phyloP scores from a whole-genome alignment of 2,329 filamentous ascomycete genomes.

The Didymosphaeria variabile region DNA sequence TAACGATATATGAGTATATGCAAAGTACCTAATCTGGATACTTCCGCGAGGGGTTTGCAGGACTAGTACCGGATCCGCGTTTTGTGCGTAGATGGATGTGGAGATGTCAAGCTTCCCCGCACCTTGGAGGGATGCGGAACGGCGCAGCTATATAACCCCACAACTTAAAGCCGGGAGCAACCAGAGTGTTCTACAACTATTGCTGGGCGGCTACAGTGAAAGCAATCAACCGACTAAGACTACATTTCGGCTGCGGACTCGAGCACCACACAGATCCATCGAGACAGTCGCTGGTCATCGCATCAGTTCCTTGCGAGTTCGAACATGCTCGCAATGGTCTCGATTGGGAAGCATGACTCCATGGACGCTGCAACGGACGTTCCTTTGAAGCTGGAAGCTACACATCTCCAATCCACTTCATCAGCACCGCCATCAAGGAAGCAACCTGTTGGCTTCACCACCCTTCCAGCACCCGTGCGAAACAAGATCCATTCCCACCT shows the following conservation, averaged over 20 bases:
- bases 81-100: constrained; percentile 18
- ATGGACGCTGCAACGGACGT: constrained; percentile 40
- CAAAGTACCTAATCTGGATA: constrained; percentile 14
- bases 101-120: constrained; percentile 36
- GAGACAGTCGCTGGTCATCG: background rate
- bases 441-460: constrained; percentile 28
- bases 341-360: constrained; percentile 38
- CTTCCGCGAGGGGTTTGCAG: constrained; percentile 18
- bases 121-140: constrained; percentile 20
- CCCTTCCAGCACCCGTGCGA: constrained; percentile 40
- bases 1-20: background rate
- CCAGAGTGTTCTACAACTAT: too few species aligned
- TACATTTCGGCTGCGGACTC: background rate
- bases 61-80: constrained; percentile 37
- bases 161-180: background rate
- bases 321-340: constrained; percentile 18
- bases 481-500: constrained; percentile 46
- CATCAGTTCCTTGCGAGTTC: background rate
- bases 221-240: background rate
- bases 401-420: constrained; percentile 16
- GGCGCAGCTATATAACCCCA: constrained; percentile 39
- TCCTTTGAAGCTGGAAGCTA: constrained; percentile 26
- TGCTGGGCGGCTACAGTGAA: too few species aligned
- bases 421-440: constrained; percentile 28
- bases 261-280: background rate